Percentiles rank a stretch among this genome's conserved stretches.
These are phyloP conservation scores for Cytospora mali DNA, from an alignment of 2,329 filamentous ascomycete genomes.

Conservation along the genomic window DNA sequence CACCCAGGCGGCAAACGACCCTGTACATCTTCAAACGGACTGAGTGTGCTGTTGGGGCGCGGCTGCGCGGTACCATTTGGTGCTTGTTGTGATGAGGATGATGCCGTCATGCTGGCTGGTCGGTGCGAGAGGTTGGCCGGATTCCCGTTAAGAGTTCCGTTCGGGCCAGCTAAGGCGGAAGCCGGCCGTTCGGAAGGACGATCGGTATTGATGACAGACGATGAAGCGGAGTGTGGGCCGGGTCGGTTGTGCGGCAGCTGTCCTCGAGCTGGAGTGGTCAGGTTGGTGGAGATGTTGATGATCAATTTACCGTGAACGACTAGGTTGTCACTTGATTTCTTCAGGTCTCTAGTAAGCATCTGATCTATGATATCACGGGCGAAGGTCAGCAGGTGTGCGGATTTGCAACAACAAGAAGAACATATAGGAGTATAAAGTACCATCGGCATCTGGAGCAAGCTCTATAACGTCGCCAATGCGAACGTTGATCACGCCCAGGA, in stretches of 20 bases:
- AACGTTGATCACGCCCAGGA: slow-evolving; percentile 96
- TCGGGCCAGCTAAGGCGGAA: slow-evolving; percentile 55
- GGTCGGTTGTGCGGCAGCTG: slow-evolving; percentile 50
- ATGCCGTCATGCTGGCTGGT: slow-evolving; percentile 50
- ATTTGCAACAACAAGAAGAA: slow-evolving; percentile 28
- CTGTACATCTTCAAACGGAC: slow-evolving; percentile 95
- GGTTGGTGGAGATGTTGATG: slow-evolving; percentile 91
- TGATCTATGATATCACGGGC: slow-evolving; percentile 68
- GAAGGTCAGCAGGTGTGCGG: slow-evolving; percentile 35
- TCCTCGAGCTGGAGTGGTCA: slow-evolving; percentile 68
- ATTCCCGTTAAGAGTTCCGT: slow-evolving; percentile 47
- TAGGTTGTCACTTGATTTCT: slow-evolving; percentile 97
- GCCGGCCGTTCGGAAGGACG: slow-evolving; percentile 52
- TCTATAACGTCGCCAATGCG: slow-evolving; percentile 94
- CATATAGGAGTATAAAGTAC: slow-evolving; percentile 50
- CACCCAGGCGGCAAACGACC: slow-evolving; percentile 90
- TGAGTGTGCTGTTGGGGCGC: slow-evolving; percentile 63
- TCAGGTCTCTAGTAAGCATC: slow-evolving; percentile 96
- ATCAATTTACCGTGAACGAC: slow-evolving; percentile 98
- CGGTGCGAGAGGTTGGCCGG: slow-evolving; percentile 48
- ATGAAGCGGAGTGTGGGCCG: slow-evolving; percentile 46
- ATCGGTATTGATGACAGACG: slow-evolving; percentile 48
- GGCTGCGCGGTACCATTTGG: slow-evolving; percentile 42
- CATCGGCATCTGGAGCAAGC: slow-evolving; percentile 84
- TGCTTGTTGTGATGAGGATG: slow-evolving; percentile 38